Base-by-base conservation (phyloP, 2,329 filamentous ascomycete genomes). In the Blastomyces gilchristii region DNA sequence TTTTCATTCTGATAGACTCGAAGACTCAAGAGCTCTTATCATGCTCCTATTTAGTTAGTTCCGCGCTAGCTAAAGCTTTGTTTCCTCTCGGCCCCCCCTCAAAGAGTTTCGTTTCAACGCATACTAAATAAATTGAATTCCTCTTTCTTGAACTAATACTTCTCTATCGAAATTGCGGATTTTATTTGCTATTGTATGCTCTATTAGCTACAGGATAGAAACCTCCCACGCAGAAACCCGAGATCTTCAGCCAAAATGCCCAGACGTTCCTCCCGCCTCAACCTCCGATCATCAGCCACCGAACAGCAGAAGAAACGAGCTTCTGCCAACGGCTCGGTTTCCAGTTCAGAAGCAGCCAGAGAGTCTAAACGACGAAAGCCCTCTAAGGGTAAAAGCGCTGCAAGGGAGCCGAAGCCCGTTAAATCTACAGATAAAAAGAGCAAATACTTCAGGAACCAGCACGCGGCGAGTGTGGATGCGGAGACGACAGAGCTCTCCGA, bases 401-500 rank as follows among this genome's bases (percentile, higher is more conserved):
- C 63, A 43, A 62, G 63, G 63, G 62, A 58, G 58, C 34, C 65
- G 22, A 68, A 67, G 47, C 60, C 65, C 12, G 66, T 67, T 18
- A 76, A 70, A 64, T 69, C 73, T 14, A 81, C 79, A 12, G 70
- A 78, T 6, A 80, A 75, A 64, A 81, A 78, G 69, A 82, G 80
- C 72, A 80, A 78, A 68, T 82, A 82, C 68, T 83, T 83, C 64
- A 70, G 77, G 59, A 70, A 75, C n/a, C 73, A 74, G 53, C 71
- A 73, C 31, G 71, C 73, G 5, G 72, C 73, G 25, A 71, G 70
- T 53, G 68, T 64, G 16, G 65, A 74, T 31, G 65, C 71, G 62
- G 70, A 49, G 31, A 34, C 22, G 6, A 31, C 58, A 14, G 63
- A 63, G 50, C 63, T 64, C 34, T 63, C 69, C 11, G 69, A 68